A percentile compares a stretch with the other conserved stretches of the same genome.
These are phyloP conservation scores for Annulohypoxylon maeteangense DNA, from an alignment of 495 filamentous ascomycete species.

Conservation along the genomic window DNA sequence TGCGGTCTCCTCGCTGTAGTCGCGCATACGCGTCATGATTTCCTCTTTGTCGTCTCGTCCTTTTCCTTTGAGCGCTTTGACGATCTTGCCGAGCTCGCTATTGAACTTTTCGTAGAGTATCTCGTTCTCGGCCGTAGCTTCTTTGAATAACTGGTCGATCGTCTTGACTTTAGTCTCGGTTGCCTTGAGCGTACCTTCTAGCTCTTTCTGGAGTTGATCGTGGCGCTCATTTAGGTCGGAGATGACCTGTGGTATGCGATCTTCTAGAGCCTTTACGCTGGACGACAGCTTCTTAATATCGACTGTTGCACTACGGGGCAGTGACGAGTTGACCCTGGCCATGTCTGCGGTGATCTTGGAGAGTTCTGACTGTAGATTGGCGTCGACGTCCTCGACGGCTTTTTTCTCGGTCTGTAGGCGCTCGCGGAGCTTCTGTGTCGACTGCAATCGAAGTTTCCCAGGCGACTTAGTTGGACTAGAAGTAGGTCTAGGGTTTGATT, in stretches of 20 bases:
- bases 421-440: conserved; percentile 91
- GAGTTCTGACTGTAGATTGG: conserved; percentile 77
- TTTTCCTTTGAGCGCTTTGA: conserved; percentile 74
- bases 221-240: conserved; percentile 70
- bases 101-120: conserved; percentile 94
- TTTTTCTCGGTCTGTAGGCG: conserved; percentile 84
- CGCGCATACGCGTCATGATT: conserved; percentile 71
- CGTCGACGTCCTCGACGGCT: conserved; percentile 73
- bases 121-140: conserved; percentile 92
- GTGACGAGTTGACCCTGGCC: conserved; percentile 64
- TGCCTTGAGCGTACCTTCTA: conserved; percentile 74
- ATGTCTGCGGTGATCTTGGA: conserved; percentile 86
- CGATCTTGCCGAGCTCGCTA: conserved; percentile 83
- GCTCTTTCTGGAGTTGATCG: conserved; percentile 69
- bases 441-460: conserved; percentile 84
- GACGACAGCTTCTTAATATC: conserved; percentile 63
- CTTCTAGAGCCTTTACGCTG: conserved; percentile 71
- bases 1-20: conserved; percentile 73
- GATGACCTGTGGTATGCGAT: conserved; percentile 68
- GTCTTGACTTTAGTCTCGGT: conserved; percentile 82
- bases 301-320: conserved; percentile 50
- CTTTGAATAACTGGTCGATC: conserved; percentile 88
- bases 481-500: conserved; percentile 48
- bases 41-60: conserved; percentile 78
- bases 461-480: conserved; percentile 55